Base-by-base conservation (phyloP, 1,284 basidiomycete genomes). In the Trametes sp. region DNA sequence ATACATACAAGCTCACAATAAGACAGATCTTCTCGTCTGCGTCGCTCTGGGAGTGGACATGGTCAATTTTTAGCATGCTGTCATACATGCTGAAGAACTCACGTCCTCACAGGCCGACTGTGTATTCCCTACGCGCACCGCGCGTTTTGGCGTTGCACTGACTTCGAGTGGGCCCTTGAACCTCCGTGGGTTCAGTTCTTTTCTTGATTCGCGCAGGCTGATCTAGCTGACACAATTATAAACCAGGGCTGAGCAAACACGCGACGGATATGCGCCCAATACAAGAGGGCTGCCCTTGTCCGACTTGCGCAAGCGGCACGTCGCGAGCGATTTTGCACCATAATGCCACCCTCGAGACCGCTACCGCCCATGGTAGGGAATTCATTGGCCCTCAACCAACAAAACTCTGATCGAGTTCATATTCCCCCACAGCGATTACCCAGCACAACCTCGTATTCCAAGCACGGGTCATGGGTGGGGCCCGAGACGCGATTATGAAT, bases 31-130 rank as follows among this genome's bases (percentile, higher is more conserved):
- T 19, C 78, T 95, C 46, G 92, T 95, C 14, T 94, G 93, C 70
- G 89, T 94, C 26, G 93, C 93, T 9, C 79, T 95, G n/a, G 93
- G 93, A 7, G 84, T 95, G 23, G 93, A 95, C 70, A 95, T 95
- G 93, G 93, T 92, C 66, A 24, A 78, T 61, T 26, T 44, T 44
- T 45, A 28, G 35, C 48, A n/a, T n/a, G n/a, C 24, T 14, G 31
- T 10, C 11, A 26, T 19, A 13, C 4, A 11, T 28, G 23, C 8
- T 33, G 24, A 23, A 26, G 5, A 33, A 33, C 41, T 4, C 24
- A 41, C 35, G 42, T 11, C n/a, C 41, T n/a, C 6, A 41, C 26
- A 93, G 91, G 92, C 92, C 1, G 93, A 95, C 72, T 95, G 93
- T 66, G 94, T 95, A 11, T 95, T 94, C 70, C 93, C 94, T 28